phyloP scores from a whole-genome alignment of 352 stramenopile species.

The Globisporangium cylindrosporum region DNA sequence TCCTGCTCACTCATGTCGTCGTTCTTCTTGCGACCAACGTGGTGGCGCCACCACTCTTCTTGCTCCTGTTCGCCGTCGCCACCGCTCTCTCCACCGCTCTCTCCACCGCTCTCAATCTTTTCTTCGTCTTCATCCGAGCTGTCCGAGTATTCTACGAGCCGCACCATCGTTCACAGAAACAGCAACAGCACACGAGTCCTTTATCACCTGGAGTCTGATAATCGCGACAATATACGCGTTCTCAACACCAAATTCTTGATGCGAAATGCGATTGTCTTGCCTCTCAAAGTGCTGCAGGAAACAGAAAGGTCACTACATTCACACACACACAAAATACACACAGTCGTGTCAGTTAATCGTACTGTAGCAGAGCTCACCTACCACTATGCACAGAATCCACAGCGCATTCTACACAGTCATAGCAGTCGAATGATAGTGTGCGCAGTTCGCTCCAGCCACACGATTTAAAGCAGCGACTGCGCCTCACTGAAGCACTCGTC shows the following conservation, averaged over 20 bases:
- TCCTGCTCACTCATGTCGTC: background rate
- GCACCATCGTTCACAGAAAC: constrained; percentile 9
- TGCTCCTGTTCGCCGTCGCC: background rate
- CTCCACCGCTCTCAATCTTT: background rate
- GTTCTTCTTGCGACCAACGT: constrained; percentile 7
- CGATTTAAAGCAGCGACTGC: background rate
- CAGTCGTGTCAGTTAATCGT: background rate
- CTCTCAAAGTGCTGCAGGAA: background rate
- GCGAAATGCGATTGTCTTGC: background rate
- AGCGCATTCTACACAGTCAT: background rate
- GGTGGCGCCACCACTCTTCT: constrained; percentile 3
- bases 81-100: background rate
- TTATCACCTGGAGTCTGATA: background rate
- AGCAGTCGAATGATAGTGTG: background rate
- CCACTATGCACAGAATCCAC: background rate
- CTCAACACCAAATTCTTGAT: background rate
- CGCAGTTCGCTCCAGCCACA: background rate
- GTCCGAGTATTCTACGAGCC: constrained; percentile 21
- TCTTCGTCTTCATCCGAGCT: constrained; percentile 14
- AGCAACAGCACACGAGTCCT: background rate
- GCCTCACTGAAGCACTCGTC: background rate
- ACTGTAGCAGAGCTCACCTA: background rate
- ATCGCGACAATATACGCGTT: background rate
- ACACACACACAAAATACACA: background rate
- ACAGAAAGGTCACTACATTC: background rate